Evolutionary conservation across 1,284 basidiomycete species (phyloP).

Genomic region (Coniophora puteana): DNA sequence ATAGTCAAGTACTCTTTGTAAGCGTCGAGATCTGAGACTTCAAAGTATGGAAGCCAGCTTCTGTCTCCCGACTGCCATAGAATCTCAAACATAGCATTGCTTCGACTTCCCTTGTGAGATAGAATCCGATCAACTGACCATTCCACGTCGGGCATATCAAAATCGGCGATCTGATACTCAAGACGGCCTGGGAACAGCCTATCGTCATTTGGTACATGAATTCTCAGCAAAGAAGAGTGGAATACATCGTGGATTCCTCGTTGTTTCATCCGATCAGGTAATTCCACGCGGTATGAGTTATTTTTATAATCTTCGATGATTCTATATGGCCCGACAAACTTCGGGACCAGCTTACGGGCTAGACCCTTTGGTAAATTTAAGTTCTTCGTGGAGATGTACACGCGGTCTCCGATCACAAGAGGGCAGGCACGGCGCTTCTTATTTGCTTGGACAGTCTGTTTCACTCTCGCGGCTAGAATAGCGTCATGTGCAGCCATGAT

Average conservation of each 20-base stretch:
- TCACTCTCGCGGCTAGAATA: constrained; percentile 25
- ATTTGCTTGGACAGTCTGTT: constrained; percentile 27
- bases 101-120: constrained; percentile 3
- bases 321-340: constrained; percentile 23
- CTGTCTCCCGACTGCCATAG: constrained; percentile 27
- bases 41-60: constrained; percentile 28
- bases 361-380: constrained; percentile 16
- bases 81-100: constrained; percentile 21
- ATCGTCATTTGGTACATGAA: constrained; percentile 15
- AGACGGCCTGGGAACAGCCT: constrained; percentile 1
- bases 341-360: constrained; percentile 23
- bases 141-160: background rate
- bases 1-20: no score
- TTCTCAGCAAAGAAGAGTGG: constrained; percentile 11
- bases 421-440: constrained; percentile 14
- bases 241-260: constrained; percentile 13
- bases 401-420: constrained; percentile 22
- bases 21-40: no score
- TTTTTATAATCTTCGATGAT: constrained; percentile 8
- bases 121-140: constrained; percentile 1
- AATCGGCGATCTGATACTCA: background rate
- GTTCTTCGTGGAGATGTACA: constrained; percentile 31
- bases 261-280: constrained; percentile 11
- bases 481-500: constrained; percentile 30
- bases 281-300: constrained; percentile 7